These are phyloP conservation scores for Mycena chlorophos DNA, from an alignment of 768 basidiomycete genomes.

Conservation along the genomic window DNA sequence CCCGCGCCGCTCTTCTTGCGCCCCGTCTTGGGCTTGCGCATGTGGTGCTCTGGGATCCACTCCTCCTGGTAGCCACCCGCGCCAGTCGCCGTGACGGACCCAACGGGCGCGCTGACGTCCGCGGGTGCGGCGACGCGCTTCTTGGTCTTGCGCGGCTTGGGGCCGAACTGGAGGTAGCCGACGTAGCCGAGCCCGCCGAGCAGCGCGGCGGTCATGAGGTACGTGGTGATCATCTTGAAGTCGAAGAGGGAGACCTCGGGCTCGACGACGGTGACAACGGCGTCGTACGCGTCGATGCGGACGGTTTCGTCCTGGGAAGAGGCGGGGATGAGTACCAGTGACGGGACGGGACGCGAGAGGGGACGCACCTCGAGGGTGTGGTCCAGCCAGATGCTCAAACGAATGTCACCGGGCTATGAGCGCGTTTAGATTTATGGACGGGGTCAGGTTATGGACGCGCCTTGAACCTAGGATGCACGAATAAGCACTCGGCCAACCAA, in stretches of 20 bases:
- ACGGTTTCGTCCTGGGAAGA: constrained; percentile 50
- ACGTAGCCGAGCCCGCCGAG: constrained; percentile 65
- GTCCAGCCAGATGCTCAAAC: constrained; percentile 76
- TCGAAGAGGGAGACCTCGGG: constrained; percentile 78
- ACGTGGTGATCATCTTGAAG: constrained; percentile 74
- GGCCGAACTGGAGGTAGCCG: constrained; percentile 64
- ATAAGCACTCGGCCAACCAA: constrained; percentile 17
- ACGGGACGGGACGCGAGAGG: neutral
- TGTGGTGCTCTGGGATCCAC: constrained; percentile 90
- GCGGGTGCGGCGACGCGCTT: constrained; percentile 43
- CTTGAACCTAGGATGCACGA: constrained; percentile 56
- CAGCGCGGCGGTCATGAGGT: constrained; percentile 64
- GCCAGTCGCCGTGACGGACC: constrained; percentile 61
- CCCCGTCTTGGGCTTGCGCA: constrained; percentile 61
- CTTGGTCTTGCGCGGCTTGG: constrained; percentile 54
- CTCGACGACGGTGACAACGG: constrained; percentile 76
- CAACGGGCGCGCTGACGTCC: constrained; percentile 54
- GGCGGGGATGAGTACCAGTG: neutral
- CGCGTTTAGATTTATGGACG: neutral
- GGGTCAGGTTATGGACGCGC: constrained; percentile 33
- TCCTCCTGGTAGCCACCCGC: constrained; percentile 80
- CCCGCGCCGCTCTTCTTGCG: constrained; percentile 51
- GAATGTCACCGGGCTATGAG: constrained; percentile 70
- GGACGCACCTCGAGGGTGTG: constrained; percentile 58
- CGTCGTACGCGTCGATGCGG: constrained; percentile 72